Evolutionary conservation across 768 basidiomycete species (phyloP).

Genomic region (Rhodotorula toruloides): DNA sequence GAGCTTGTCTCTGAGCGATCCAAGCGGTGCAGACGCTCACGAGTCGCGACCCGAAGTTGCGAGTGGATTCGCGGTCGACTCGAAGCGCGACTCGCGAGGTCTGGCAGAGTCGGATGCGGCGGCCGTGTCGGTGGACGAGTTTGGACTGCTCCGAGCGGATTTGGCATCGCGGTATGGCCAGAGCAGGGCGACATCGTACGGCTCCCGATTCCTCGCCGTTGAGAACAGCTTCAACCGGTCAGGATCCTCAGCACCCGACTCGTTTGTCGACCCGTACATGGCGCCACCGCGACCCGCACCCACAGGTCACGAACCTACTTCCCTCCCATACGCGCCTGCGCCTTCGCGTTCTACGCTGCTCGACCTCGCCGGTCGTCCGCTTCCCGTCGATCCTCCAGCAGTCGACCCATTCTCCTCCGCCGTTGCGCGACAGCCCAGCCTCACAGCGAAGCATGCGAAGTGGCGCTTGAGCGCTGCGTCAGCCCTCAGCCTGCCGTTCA

Average conservation of each 20-base stretch:
- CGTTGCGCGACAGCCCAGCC: background rate
- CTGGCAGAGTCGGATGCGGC: too few relatives aligned
- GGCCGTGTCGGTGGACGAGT: too few relatives aligned
- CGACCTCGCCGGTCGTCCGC: conserved; percentile 14
- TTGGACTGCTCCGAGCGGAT: too few relatives aligned
- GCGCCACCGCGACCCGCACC: background rate
- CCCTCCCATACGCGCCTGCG: background rate
- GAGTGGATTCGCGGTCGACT: background rate
- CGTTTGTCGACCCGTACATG: conserved; percentile 9
- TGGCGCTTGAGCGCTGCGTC: background rate
- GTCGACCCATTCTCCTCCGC: background rate
- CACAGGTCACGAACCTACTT: background rate
- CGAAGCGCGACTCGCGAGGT: too few relatives aligned
- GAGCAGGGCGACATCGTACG: background rate
- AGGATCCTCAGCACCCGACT: background rate
- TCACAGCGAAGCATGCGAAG: background rate
- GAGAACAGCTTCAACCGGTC: background rate
- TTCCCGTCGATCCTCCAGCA: background rate
- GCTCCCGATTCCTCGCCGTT: background rate
- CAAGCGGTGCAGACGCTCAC: background rate
- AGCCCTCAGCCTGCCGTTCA: background rate
- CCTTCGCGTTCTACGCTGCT: background rate
- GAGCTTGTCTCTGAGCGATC: background rate
- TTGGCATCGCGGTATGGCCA: too few relatives aligned
- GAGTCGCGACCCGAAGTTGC: background rate